These are phyloP conservation scores for Poa annua DNA, from an alignment of 176 grass and related monocot species.

Conservation along the genomic window DNA sequence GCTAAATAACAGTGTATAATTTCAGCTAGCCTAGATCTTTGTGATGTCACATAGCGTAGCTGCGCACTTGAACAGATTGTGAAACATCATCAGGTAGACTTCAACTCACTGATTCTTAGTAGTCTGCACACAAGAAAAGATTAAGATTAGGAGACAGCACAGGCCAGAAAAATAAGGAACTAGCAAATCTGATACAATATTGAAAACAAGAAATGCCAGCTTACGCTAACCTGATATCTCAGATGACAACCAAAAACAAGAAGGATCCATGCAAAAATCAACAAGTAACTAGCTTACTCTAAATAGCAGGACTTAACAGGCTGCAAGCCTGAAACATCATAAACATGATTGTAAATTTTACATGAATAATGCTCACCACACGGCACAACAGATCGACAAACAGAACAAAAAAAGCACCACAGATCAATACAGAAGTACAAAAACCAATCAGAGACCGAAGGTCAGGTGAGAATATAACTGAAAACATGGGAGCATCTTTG, in stretches of 20 bases:
- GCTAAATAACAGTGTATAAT: no score
- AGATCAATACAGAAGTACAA: conserved; percentile 20
- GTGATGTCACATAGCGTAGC: no score
- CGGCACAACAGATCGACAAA: neutral
- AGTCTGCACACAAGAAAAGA: neutral
- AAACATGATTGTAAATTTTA: neutral
- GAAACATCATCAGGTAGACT: neutral
- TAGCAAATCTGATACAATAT: neutral
- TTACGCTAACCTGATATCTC: conserved; percentile 14
- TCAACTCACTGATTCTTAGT: neutral
- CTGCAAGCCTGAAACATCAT: conserved; percentile 29
- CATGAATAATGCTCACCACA: neutral
- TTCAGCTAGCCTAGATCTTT: no score
- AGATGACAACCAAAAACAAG: conserved; percentile 4
- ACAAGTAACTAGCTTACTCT: neutral
- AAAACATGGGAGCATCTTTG: conserved; percentile 1
- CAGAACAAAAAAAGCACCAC: neutral
- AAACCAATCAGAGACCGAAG: neutral
- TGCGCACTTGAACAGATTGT: neutral
- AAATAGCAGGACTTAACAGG: conserved; percentile 3
- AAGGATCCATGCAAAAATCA: neutral
- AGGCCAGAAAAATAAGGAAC: neutral
- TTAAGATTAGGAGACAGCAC: neutral
- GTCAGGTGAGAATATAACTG: neutral
- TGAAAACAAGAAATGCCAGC: neutral